These are phyloP conservation scores for Pseudopithomyces chartarum DNA, from an alignment of 2,329 filamentous ascomycete genomes.

Conservation along the genomic window DNA sequence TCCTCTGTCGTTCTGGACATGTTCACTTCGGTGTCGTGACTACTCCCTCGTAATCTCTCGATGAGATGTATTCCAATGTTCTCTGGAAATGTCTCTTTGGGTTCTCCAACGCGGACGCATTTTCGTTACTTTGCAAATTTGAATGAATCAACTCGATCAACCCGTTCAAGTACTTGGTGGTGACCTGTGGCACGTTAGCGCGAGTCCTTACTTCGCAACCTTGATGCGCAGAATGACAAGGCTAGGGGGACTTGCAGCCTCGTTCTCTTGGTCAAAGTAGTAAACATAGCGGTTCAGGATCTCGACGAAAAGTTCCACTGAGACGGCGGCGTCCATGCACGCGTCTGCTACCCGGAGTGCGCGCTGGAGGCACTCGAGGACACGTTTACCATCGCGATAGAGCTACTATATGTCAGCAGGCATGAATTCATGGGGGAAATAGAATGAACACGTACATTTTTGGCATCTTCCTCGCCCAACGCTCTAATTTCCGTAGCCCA, in stretches of 20 bases:
- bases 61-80: conserved; percentile 90
- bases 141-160: conserved; percentile 98
- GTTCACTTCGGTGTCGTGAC: conserved; percentile 66
- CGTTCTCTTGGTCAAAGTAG: conserved; percentile 99
- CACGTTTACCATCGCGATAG: conserved; percentile 96
- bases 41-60: conserved; percentile 90
- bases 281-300: conserved; percentile 98
- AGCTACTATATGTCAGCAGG: conserved; percentile 55
- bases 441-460: conserved; percentile 63
- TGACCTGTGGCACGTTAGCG: conserved; percentile 60
- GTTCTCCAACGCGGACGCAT: conserved; percentile 81
- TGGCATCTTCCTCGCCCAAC: conserved; percentile 79
- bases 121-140: conserved; percentile 85
- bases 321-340: conserved; percentile 98
- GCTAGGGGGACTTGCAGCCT: conserved; percentile 66
- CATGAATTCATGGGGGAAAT: not conserved
- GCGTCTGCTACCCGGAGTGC: conserved; percentile 95
- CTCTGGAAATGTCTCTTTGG: conserved; percentile 93
- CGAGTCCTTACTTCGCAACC: no score
- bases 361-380: conserved; percentile 93
- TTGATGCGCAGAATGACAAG: not conserved
- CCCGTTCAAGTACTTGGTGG: conserved; percentile 96
- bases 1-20: not conserved
- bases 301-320: conserved; percentile 97
- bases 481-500: conserved; percentile 87